Conservation (phyloP, 371 early-diverging fungal genomes). For the Mucor racemosus region DNA sequence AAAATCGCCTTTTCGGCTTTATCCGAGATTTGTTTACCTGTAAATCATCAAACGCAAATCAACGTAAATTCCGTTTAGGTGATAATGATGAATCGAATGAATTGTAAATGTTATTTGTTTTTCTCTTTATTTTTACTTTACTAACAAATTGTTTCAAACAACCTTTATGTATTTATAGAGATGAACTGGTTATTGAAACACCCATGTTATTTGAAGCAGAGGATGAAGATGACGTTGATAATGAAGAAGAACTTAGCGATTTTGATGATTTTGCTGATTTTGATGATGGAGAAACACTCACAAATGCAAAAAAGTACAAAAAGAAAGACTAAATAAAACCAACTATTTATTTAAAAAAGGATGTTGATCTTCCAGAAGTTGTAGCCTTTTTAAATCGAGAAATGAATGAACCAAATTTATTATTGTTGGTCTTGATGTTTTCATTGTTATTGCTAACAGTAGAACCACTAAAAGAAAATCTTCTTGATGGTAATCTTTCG, state of each 20-base stretch:
- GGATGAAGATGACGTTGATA: slow-evolving; percentile 21
- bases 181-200: slow-evolving; percentile 52
- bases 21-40: slow-evolving; percentile 8
- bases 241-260: slow-evolving; percentile 34
- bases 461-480: background rate
- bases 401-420: slow-evolving; percentile 1
- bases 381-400: slow-evolving; percentile 12
- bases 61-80: slow-evolving; percentile 40
- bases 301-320: slow-evolving; percentile 8
- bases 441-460: background rate
- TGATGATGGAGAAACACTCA: slow-evolving; percentile 33
- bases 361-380: slow-evolving; percentile 9
- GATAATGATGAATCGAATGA: slow-evolving; percentile 54
- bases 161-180: slow-evolving; percentile 24
- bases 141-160: too few relatives aligned
- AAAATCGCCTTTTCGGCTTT: background rate
- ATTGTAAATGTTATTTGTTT: slow-evolving; percentile 34
- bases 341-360: slow-evolving; percentile 15
- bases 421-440: background rate
- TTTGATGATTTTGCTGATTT: slow-evolving; percentile 50
- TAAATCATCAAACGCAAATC: background rate
- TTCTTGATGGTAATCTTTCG: slow-evolving; percentile 10
- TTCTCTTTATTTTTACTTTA: background rate
- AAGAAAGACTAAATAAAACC: slow-evolving; percentile 4
- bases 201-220: slow-evolving; percentile 47